A percentile compares a stretch with the other conserved stretches of the same genome.
phyloP scores from a whole-genome alignment of 2,329 filamentous ascomycete genomes.

The Fusarium chaquense region DNA sequence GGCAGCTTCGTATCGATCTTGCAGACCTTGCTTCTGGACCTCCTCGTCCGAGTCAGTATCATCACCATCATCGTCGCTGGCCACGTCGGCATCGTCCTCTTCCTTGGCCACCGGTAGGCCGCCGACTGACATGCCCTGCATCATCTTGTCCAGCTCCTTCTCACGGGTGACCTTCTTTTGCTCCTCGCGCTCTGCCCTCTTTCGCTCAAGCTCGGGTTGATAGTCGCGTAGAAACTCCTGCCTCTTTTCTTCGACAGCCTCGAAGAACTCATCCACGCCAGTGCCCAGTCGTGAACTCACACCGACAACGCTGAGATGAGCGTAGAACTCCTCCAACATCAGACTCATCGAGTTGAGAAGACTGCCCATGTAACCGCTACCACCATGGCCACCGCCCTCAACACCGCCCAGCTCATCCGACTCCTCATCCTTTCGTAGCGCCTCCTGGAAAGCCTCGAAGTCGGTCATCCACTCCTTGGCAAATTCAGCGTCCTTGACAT shows the following conservation, averaged over 20 bases:
- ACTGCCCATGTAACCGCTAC: constrained; percentile 96
- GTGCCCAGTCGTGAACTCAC: constrained; percentile 94
- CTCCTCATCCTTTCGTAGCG: constrained; percentile 83
- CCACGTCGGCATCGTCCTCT: constrained; percentile 63
- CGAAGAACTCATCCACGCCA: constrained; percentile 93
- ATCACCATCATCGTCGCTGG: constrained; percentile 68
- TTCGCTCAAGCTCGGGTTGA: constrained; percentile 87
- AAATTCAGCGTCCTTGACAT: constrained; percentile 90
- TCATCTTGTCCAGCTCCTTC: constrained; percentile 89
- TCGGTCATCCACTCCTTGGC: constrained; percentile 99
- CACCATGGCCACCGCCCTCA: constrained; percentile 75
- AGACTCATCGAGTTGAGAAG: constrained; percentile 97
- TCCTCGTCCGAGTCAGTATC: constrained; percentile 70
- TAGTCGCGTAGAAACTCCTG: constrained; percentile 92
- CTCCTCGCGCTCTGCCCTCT: constrained; percentile 79
- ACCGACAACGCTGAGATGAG: constrained; percentile 90
- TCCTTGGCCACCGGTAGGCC: constrained; percentile 53
- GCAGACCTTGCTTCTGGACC: constrained; percentile 73
- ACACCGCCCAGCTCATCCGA: constrained; percentile 79
- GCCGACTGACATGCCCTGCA: constrained; percentile 84
- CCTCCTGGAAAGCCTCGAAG: constrained; percentile 94
- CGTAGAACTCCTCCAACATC: constrained; percentile 97
- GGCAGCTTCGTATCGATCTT: constrained; percentile 81
- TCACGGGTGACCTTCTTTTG: constrained; percentile 78
- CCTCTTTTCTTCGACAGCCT: constrained; percentile 86